Evolutionary conservation across 257 asterid species (phyloP), one percentile per base, ranked within the genome.

Genomic region (Henckelia pumila): DNA sequence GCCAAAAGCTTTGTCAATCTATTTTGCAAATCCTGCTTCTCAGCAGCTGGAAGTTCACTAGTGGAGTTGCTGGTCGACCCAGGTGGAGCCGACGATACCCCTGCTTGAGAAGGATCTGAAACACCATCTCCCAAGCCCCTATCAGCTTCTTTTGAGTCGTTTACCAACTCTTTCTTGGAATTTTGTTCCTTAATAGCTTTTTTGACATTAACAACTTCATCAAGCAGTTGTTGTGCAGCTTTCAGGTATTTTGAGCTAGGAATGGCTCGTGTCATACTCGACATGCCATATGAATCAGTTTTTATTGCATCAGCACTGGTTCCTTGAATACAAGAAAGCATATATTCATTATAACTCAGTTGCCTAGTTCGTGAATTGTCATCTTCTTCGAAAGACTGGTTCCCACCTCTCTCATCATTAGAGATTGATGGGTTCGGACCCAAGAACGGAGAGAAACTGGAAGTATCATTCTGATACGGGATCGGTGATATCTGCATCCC

Each of bases 201-300:
- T 69, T 79, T 81, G 55, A 92, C 96, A 76, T 84, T 87, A 56
- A 87, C 96, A 73, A 88, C 92, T 76, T 92, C 96, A 67, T 87
- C 96, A 14, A 89, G 92, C 71, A 89, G 74, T 32, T 87, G 73
- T 50, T 85, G 95, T 66, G 89, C 95, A 3, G 88, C 95, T 77
- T 79, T 89, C 84, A 92, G 74, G 49, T 85, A 92, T 83, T 89
- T 92, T 0, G 96, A 80, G 79, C 69, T 77, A 0, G 92, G 82
- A 64, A 85, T 74, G 0, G 71, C 72, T 66, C 92, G 83, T 47
- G 72, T 75, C 35, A 75, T 69, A 72, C 83, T 72, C 3, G 72
- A 64, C 77, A 69, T 74, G 16, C 86, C 92, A 70, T 79, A 84
- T 10, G 87, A 62, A 64, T 81, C 84, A 32, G 73, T 68, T 49